Evolutionary conservation across 2,329 filamentous ascomycete genomes (phyloP).

Genomic region (Arthrinium phaeospermum): DNA sequence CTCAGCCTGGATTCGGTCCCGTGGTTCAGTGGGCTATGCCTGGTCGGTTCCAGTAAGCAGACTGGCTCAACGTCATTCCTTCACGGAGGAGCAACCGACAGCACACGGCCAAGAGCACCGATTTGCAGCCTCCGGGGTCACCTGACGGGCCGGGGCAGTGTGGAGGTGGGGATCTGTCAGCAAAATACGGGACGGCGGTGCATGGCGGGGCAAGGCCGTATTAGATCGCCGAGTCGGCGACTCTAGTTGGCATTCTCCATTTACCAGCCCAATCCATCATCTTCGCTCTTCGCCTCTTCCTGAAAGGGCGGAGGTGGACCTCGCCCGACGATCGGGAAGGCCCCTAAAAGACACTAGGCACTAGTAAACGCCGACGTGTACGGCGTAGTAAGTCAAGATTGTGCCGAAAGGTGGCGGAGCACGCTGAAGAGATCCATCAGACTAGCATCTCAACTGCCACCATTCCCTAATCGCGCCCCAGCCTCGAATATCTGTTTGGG

Average conservation of each 20-base stretch:
- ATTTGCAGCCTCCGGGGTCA: not conserved
- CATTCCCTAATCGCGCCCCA: not conserved
- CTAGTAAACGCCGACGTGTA: not conserved
- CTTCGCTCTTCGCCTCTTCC: conserved; percentile 2
- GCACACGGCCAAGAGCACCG: not conserved
- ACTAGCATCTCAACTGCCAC: conserved; percentile 1
- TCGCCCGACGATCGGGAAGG: not conserved
- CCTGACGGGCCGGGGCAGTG: not conserved
- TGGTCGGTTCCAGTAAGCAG: not conserved
- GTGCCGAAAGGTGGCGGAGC: conserved; percentile 10
- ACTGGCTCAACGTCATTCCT: not conserved
- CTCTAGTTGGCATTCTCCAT: not conserved
- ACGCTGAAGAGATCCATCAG: not conserved
- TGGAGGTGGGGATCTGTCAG: not conserved
- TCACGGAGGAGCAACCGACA: not conserved
- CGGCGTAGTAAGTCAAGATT: not conserved
- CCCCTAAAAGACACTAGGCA: not conserved
- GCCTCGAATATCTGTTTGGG: not conserved
- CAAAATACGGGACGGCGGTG: conserved; percentile 6
- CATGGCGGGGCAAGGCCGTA: not conserved
- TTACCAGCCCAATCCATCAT: not conserved
- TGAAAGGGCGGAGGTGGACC: conserved; percentile 5
- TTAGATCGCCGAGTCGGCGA: not conserved
- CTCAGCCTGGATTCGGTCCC: not conserved
- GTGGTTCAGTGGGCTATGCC: not conserved